These are phyloP conservation scores for Dactylellina drechsleri DNA, from an alignment of 2,329 filamentous ascomycete genomes.

Conservation along the genomic window DNA sequence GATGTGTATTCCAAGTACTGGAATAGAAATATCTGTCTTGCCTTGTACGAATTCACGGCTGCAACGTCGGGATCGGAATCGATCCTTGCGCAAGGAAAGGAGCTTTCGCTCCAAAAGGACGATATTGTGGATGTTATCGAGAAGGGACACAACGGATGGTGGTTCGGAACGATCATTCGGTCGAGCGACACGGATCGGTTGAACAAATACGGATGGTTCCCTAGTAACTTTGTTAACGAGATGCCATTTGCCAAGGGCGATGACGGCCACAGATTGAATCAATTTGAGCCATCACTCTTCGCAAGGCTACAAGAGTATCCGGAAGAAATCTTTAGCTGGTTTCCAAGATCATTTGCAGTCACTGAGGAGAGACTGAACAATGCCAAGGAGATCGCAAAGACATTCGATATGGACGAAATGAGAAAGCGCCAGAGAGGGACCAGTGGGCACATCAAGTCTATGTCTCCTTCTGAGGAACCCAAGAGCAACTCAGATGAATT, in stretches of 20 bases:
- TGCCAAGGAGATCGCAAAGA: conserved; percentile 23
- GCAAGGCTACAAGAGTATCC: conserved; percentile 44
- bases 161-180: conserved; percentile 43
- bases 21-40: conserved; percentile 46
- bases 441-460: not conserved
- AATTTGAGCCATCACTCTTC: conserved; percentile 40
- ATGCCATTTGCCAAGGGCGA: conserved; percentile 21
- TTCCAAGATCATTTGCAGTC: conserved; percentile 41
- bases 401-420: conserved; percentile 32
- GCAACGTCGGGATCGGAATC: not conserved
- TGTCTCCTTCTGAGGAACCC: not conserved
- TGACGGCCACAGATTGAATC: conserved; percentile 16
- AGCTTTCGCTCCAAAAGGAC: conserved; percentile 26
- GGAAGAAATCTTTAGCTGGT: conserved; percentile 46
- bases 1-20: conserved; percentile 49
- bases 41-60: conserved; percentile 33
- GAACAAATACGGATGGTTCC: conserved; percentile 52
- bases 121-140: conserved; percentile 48
- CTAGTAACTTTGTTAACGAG: conserved; percentile 49
- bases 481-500: conserved; percentile 25
- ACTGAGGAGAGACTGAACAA: conserved; percentile 36
- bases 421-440: conserved; percentile 16
- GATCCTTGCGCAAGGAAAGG: conserved; percentile 4
- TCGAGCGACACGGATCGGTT: conserved; percentile 32
- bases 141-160: conserved; percentile 53